Evolutionary conservation across 345 rosid species (phyloP), one percentile per base, ranked within the genome.

Genomic region (Isatis tinctoria): DNA sequence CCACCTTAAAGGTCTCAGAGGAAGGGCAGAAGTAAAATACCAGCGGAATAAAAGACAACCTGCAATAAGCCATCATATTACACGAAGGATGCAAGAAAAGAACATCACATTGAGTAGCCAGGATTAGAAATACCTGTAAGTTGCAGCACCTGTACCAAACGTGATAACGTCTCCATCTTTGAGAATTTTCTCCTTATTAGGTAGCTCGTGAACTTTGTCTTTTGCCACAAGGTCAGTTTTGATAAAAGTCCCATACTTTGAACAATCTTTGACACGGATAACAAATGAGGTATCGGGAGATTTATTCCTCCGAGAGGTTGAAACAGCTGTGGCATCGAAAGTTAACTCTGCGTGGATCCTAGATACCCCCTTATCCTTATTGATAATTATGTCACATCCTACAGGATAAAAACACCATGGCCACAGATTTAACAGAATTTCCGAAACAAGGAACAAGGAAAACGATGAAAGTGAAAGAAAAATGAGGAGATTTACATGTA

Each of bases 231-330:
- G 79, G 73, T 67, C 72, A 62, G 72, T 86, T 74, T 74, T 86
- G 68, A 94, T 39, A 78, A 87, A 86, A 6, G 98, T 94, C 45
- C 98, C 98, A 76, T 91, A 94, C 65, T 92, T 94, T 1, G 98
- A 94, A 65, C 85, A 86, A 82, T 92, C 97, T 83, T 82, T 86
- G 28, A 94, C 77, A 72, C 81, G 77, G 67, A 85, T 83, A 32
- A 74, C 59, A 47, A 84, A 82, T 35, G 84, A 56, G 56, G 60
- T 5, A 1, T 60, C 48, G 26, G 81, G 69, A 72, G 83, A 71
- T 65, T 58, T 72, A 3, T 62, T 67, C 45, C 75, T 48, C 39
- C 48, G 64, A 27, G 80, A 54, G 47, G 74, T 74, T 56, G 73
- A n/a, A 0, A 64, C 69, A 56, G 61, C 22, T 83, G 88, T 83